phyloP scores from a whole-genome alignment of 768 basidiomycete species.

The Naganishia vaughanmartiniae region DNA sequence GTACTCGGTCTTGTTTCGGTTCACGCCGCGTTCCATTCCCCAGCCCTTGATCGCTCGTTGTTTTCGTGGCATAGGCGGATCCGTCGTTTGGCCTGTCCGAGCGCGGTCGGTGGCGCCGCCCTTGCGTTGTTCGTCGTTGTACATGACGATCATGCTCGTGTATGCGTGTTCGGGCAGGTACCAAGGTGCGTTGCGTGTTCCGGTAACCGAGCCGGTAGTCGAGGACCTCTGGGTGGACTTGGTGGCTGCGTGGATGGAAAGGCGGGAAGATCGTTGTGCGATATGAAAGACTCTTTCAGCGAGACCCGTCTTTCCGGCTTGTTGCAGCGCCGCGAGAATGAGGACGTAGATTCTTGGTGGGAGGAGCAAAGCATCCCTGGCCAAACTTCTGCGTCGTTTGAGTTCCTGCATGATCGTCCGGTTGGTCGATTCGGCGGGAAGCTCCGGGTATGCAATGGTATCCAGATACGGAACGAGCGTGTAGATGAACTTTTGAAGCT shows the following conservation, averaged over 20 bases:
- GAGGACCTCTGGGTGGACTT: not conserved
- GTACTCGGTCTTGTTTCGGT: not conserved
- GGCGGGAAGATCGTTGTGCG: slow-evolving; percentile 4
- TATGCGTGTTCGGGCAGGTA: slow-evolving; percentile 19
- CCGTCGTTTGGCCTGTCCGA: not conserved
- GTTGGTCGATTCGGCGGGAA: not conserved
- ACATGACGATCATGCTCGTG: slow-evolving; percentile 15
- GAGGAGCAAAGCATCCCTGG: slow-evolving; percentile 3
- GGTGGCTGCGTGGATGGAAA: slow-evolving; percentile 2
- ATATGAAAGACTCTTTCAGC: slow-evolving; percentile 8
- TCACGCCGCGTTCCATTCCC: not conserved
- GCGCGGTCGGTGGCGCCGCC: not conserved
- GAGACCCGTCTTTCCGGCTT: slow-evolving; percentile 9
- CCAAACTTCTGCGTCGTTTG: slow-evolving; percentile 1
- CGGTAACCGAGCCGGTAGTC: not conserved
- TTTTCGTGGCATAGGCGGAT: not conserved
- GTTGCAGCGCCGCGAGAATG: not conserved
- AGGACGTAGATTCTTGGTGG: slow-evolving; percentile 12
- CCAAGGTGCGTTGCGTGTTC: slow-evolving; percentile 3
- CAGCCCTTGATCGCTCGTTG: slow-evolving; percentile 10
- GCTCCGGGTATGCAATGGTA: slow-evolving; percentile 11
- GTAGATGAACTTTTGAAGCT: slow-evolving; percentile 9
- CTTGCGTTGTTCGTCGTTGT: slow-evolving; percentile 14
- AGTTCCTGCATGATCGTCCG: not conserved
- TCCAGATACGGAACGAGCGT: slow-evolving; percentile 14